Evolutionary conservation across 2,329 filamentous ascomycete genomes (phyloP).

Genomic region (Tympanopsis confertula): DNA sequence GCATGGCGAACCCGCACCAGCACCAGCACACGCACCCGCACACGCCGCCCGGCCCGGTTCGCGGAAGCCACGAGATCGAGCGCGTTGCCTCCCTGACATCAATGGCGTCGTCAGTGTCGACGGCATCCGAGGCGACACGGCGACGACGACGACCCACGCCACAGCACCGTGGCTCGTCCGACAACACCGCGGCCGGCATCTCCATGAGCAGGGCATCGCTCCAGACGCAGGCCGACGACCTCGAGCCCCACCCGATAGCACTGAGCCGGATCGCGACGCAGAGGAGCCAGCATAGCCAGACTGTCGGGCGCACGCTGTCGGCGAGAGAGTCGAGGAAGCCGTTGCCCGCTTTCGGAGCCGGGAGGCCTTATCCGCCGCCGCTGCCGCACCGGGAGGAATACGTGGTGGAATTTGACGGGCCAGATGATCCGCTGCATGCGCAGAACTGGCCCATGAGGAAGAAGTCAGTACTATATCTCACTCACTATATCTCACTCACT

Average conservation of each 20-base stretch:
- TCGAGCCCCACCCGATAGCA: slow-evolving; percentile 59
- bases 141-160: slow-evolving; percentile 17
- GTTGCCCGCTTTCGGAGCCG: slow-evolving; percentile 58
- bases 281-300: slow-evolving; percentile 58
- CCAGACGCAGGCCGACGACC: slow-evolving; percentile 42
- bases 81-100: slow-evolving; percentile 45
- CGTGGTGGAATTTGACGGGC: slow-evolving; percentile 76
- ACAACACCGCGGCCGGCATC: no score
- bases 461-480: slow-evolving; percentile 46
- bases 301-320: slow-evolving; percentile 42
- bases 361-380: slow-evolving; percentile 63
- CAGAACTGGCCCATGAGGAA: slow-evolving; percentile 76
- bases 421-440: slow-evolving; percentile 71
- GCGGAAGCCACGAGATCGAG: slow-evolving; percentile 43
- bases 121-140: slow-evolving; percentile 32
- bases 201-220: slow-evolving; percentile 52
- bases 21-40: slow-evolving; percentile 9
- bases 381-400: slow-evolving; percentile 65
- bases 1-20: slow-evolving; percentile 29
- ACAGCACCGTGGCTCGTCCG: no score
- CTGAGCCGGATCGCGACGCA: slow-evolving; percentile 62
- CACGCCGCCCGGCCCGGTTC: slow-evolving; percentile 16
- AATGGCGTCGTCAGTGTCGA: slow-evolving; percentile 36
- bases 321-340: slow-evolving; percentile 33
- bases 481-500: no score